A percentile compares a stretch with the other conserved stretches of the same genome.
These are phyloP conservation scores for Huntiella bhutanensis DNA, from an alignment of 2,329 filamentous ascomycete species.

Conservation along the genomic window DNA sequence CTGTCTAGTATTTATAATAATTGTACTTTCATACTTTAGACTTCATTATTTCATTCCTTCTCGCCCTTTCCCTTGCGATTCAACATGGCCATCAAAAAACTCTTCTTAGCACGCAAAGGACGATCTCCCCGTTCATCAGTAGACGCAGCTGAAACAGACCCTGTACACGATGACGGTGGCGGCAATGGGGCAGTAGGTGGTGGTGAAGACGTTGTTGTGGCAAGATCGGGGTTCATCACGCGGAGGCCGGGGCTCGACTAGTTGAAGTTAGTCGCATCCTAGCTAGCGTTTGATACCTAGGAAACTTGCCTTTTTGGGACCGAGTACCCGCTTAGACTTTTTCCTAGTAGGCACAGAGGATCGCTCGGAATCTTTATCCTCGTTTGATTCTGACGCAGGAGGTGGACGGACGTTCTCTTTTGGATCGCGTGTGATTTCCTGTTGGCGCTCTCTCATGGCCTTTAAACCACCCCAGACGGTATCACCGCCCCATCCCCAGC, in stretches of 20 bases:
- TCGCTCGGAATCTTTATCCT: not conserved
- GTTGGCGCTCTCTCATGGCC: slow-evolving; percentile 22
- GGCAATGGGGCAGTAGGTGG: not conserved
- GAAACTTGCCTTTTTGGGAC: not conserved
- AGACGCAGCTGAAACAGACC: not conserved
- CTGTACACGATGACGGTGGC: not conserved
- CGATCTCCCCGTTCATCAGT: not conserved
- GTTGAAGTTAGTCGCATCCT: not conserved
- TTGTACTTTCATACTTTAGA: not conserved
- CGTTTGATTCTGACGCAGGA: not conserved
- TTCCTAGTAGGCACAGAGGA: not conserved
- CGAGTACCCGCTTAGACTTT: not conserved
- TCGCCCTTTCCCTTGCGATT: slow-evolving; percentile 1
- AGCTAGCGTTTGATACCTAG: not conserved
- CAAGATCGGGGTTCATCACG: not conserved
- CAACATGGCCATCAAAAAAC: slow-evolving; percentile 28
- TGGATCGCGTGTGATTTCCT: not conserved
- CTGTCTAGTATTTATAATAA: too few species aligned
- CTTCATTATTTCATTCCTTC: not conserved
- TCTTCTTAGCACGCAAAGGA: slow-evolving; percentile 23
- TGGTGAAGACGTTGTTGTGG: not conserved
- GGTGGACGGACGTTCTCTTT: not conserved
- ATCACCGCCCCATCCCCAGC: slow-evolving; percentile 49
- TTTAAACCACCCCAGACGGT: slow-evolving; percentile 53
- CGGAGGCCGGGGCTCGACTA: not conserved